phyloP scores from a whole-genome alignment of 257 asterid genomes.

The Salvia rosmarinus region DNA sequence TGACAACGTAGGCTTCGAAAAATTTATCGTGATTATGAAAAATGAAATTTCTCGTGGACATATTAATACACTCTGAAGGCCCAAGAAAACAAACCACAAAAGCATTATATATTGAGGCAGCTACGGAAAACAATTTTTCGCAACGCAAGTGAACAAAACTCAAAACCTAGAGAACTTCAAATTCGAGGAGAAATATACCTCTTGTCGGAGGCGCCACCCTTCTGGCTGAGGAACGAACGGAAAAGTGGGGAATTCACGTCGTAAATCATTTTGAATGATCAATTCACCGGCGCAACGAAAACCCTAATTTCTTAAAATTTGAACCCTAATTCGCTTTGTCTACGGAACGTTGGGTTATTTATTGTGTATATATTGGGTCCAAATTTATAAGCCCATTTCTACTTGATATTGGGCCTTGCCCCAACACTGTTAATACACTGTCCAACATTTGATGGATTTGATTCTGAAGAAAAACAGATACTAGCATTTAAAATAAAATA shows the following conservation, averaged over 20 bases:
- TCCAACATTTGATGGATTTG: too few relatives aligned
- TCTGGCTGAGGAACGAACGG: constrained; percentile 62
- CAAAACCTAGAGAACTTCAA: neutral
- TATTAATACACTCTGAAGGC: neutral
- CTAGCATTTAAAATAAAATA: neutral
- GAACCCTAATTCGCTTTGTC: constrained; percentile 31
- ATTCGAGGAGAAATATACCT: constrained; percentile 33
- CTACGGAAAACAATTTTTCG: neutral
- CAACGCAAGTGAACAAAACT: too few relatives aligned
- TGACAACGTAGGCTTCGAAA: neutral
- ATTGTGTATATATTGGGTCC: neutral
- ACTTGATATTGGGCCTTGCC: neutral
- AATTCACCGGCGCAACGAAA: constrained; percentile 23
- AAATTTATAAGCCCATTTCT: neutral
- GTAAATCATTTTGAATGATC: constrained; percentile 46
- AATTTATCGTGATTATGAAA: constrained; percentile 9
- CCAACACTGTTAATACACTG: too few relatives aligned
- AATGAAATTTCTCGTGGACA: constrained; percentile 1
- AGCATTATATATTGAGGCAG: neutral
- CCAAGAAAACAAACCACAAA: neutral
- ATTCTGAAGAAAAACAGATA: neutral
- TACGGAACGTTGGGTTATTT: neutral
- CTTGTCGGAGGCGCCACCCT: constrained; percentile 56
- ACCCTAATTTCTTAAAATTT: constrained; percentile 38
- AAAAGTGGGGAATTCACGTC: constrained; percentile 60